A percentile compares a stretch with the other conserved stretches of the same genome.
These are phyloP conservation scores for Fusarium pininemorale DNA, from an alignment of 2,329 filamentous ascomycete genomes.

Conservation along the genomic window DNA sequence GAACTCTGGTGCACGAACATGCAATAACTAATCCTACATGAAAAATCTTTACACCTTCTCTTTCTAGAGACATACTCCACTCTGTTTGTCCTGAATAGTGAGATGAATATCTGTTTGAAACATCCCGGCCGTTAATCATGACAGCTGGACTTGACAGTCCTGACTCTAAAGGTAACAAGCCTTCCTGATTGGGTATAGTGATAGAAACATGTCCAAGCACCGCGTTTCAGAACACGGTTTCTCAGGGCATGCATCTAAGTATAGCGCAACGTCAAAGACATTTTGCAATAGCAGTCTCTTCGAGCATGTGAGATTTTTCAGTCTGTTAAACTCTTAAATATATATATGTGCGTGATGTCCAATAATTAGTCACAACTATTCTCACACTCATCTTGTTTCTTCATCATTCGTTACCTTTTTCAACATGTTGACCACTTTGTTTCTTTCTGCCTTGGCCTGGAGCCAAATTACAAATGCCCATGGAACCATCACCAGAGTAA, in stretches of 20 bases:
- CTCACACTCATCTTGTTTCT: not conserved
- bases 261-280: not conserved
- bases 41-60: not conserved
- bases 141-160: not conserved
- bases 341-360: not conserved
- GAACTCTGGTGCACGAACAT: not conserved
- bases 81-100: not conserved
- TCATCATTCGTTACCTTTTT: not conserved
- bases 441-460: not conserved
- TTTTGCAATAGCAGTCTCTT: not conserved
- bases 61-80: not conserved
- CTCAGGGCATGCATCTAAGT: not conserved
- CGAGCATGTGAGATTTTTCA: not conserved
- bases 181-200: not conserved
- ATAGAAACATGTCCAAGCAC: not conserved
- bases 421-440: not conserved
- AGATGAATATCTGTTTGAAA: not conserved
- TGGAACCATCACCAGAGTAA: constrained; percentile 6
- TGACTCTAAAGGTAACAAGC: not conserved
- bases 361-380: not conserved
- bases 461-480: not conserved
- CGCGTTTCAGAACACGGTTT: not conserved
- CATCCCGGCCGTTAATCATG: not conserved
- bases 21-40: not conserved
- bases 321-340: not conserved